These are phyloP conservation scores for Psilocybe subaeruginosa DNA, from an alignment of 768 basidiomycete genomes.

Conservation along the genomic window DNA sequence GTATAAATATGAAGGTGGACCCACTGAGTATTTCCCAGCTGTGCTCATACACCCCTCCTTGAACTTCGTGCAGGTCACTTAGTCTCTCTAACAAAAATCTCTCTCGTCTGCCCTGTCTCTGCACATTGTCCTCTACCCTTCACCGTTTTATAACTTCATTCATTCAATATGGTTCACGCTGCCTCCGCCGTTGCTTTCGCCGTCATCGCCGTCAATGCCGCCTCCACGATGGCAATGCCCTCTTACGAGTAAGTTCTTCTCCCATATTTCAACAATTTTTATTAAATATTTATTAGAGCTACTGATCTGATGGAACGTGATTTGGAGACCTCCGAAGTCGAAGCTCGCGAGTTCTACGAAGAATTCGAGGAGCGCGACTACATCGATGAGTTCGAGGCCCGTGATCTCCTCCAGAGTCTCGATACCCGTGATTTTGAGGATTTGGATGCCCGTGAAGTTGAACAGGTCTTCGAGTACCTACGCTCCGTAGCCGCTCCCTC, in stretches of 20 bases:
- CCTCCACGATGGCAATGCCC: conserved; percentile 30
- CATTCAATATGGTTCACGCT: conserved; percentile 34
- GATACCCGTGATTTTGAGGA: conserved; percentile 27
- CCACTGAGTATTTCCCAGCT: conserved; percentile 29
- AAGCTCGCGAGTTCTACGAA: conserved; percentile 26
- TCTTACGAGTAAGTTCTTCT: conserved; percentile 26
- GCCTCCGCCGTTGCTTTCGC: conserved; percentile 33
- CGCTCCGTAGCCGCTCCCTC: conserved; percentile 13
- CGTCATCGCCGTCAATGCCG: conserved; percentile 31
- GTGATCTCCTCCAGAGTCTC: conserved; percentile 23
- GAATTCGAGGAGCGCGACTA: conserved; percentile 26
- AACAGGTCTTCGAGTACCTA: conserved; percentile 23
- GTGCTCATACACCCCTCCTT: conserved; percentile 33
- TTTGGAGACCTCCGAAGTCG: conserved; percentile 15
- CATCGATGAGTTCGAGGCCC: conserved; percentile 24
- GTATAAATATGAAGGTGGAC: conserved; percentile 13
- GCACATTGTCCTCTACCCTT: conserved; percentile 9
- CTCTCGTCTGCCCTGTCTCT: conserved; percentile 14
- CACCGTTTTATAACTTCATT: conserved; percentile 7
- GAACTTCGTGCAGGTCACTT: conserved; percentile 40
- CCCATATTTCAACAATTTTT: background rate
- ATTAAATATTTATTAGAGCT: conserved; percentile 12
- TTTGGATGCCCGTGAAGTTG: conserved; percentile 27
- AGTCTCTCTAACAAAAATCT: conserved; percentile 21
- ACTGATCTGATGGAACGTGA: conserved; percentile 24